These are phyloP conservation scores for Phialophora verrucosa DNA, from an alignment of 2,329 filamentous ascomycete genomes.

Conservation along the genomic window DNA sequence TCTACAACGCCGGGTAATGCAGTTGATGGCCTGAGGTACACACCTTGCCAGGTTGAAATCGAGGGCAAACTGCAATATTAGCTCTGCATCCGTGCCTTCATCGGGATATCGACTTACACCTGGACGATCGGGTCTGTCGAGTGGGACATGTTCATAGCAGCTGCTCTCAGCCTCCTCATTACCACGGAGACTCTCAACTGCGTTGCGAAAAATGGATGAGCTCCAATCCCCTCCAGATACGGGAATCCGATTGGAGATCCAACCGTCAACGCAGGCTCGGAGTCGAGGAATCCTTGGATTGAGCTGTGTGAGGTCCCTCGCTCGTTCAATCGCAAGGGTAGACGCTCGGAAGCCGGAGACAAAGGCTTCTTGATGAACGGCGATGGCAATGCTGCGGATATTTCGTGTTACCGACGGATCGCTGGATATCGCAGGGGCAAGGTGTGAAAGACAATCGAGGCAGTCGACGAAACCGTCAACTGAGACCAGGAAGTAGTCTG, in stretches of 20 bases:
- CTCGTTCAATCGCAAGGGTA: conserved; percentile 8
- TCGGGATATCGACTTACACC: background rate
- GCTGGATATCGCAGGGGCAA: background rate
- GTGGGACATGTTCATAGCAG: background rate
- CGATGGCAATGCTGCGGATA: background rate
- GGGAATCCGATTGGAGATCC: background rate
- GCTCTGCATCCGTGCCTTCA: background rate
- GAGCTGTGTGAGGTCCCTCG: background rate
- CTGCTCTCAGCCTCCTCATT: background rate
- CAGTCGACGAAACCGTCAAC: background rate
- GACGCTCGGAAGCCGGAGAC: conserved; percentile 8
- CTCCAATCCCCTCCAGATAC: conserved; percentile 1
- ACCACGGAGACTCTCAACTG: background rate
- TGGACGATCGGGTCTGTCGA: conserved; percentile 6
- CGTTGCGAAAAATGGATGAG: background rate
- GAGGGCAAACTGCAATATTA: conserved; percentile 12
- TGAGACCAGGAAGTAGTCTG: background rate
- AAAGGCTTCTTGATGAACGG: conserved; percentile 1
- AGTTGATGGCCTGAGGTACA: conserved; percentile 4
- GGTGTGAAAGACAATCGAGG: conserved; percentile 2
- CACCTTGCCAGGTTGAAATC: conserved; percentile 1
- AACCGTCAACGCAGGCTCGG: background rate
- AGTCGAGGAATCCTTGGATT: background rate
- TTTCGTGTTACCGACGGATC: background rate
- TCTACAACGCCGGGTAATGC: background rate